Evolutionary conservation across 2,329 filamentous ascomycete genomes (phyloP), one percentile per base, ranked within the genome.

Genomic region (Fusarium zealandicum): DNA sequence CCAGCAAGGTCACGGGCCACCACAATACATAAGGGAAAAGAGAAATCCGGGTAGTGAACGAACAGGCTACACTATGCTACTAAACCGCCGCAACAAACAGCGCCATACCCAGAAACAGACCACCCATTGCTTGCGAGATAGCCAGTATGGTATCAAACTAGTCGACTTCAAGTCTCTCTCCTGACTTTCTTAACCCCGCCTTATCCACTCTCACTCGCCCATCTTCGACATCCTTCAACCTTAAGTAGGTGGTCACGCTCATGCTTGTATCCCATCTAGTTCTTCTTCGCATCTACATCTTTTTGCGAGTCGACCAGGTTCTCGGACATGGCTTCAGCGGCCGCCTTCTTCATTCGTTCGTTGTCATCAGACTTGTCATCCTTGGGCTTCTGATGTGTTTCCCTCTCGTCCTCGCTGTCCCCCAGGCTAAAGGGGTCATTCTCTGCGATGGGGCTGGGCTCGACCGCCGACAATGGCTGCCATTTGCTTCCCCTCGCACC

Each of bases 401-500:
- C 81, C 76, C 92, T 95, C 74, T 99, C 95, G 64, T 96, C 93
- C 64, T 98, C 93, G 69, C 92, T 96, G 66, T 98, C 93, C 5
- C 95, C 95, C 12, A 99, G 82, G 69, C 92, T 97, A 76, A 99
- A 99, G 0, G 95, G 95, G 70, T 99, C 95, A 67, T 96, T 93
- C 65, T 98, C 92, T 11, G 84, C 82, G 57, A 96, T 89, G 12
- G 93, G 93, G 59, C 85, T 88, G 1, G 93, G 92, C 42, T 96
- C 61, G 12, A 97, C 86, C 0, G 88, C 83, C 11, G 93, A 92
- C 65, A 99, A 78, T 9, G 95, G 93, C 74, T 99, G 93, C 95
- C 95, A 99, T 78, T 99, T 99, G 82, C 93, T 97, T 38, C 84
- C 76, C 77, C 92, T 95, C 62, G 78, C 75, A 40, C 80, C 79